Evolutionary conservation across 2,329 filamentous ascomycete genomes (phyloP).

Genomic region (Pseudogymnoascus sp.): DNA sequence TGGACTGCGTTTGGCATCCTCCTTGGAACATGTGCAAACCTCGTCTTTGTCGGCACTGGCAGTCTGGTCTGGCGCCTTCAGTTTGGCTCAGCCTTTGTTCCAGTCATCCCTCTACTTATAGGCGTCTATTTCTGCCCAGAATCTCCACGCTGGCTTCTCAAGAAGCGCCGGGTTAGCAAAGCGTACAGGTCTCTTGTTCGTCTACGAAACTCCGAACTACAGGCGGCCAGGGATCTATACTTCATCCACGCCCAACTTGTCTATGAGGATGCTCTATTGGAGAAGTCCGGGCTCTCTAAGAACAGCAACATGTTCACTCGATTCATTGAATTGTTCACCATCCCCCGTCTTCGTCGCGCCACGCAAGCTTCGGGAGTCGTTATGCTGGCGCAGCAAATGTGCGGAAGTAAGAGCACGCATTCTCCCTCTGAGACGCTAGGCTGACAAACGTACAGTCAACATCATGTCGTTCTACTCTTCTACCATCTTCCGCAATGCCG

Average conservation of each 20-base stretch:
- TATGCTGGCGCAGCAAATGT: slow-evolving; percentile 47
- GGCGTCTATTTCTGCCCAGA: slow-evolving; percentile 60
- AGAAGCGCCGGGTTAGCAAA: slow-evolving; percentile 33
- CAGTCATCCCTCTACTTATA: slow-evolving; percentile 47
- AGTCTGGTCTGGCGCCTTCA: slow-evolving; percentile 54
- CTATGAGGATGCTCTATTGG: slow-evolving; percentile 21
- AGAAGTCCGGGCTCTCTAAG: slow-evolving; percentile 33
- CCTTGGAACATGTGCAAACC: slow-evolving; percentile 31
- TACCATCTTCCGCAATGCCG: slow-evolving; percentile 51
- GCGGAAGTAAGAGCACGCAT: slow-evolving; percentile 15
- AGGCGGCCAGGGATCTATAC: slow-evolving; percentile 54
- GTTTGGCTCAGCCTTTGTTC: slow-evolving; percentile 56
- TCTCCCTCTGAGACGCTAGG: neutral
- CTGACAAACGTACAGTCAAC: slow-evolving; percentile 36
- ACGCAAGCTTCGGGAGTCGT: slow-evolving; percentile 69
- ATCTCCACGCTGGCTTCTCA: slow-evolving; percentile 57
- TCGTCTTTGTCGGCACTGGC: slow-evolving; percentile 45
- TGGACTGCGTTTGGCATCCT: slow-evolving; percentile 58
- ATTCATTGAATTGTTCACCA: slow-evolving; percentile 58
- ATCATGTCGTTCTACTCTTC: slow-evolving; percentile 71
- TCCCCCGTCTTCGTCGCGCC: slow-evolving; percentile 62
- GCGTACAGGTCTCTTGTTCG: slow-evolving; percentile 50
- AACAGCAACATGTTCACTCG: slow-evolving; percentile 51
- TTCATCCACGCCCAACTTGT: slow-evolving; percentile 54
- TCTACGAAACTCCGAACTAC: slow-evolving; percentile 47